These are phyloP conservation scores for Orobanche coerulescens DNA, from an alignment of 257 asterid species.

Conservation along the genomic window DNA sequence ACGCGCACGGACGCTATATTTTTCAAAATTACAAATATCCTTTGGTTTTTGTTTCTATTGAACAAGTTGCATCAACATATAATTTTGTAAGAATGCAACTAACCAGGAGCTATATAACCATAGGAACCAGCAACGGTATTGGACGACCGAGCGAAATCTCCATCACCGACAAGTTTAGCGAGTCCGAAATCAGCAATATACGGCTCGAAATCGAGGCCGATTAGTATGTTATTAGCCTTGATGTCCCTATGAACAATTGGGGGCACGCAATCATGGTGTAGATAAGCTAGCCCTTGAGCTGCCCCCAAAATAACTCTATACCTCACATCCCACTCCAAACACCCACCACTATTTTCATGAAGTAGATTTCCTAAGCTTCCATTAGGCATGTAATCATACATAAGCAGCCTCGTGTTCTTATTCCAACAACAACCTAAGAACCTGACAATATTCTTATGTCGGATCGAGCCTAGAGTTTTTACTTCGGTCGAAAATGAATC, in stretches of 20 bases:
- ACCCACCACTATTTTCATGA: slow-evolving; percentile 51
- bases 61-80: neutral
- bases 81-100: slow-evolving; percentile 4
- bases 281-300: slow-evolving; percentile 76
- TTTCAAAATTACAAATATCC: neutral
- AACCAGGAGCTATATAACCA: slow-evolving; percentile 91
- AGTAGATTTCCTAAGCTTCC: slow-evolving; percentile 79
- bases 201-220: slow-evolving; percentile 76
- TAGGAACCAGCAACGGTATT: slow-evolving; percentile 77
- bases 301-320: slow-evolving; percentile 62
- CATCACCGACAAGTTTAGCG: slow-evolving; percentile 64
- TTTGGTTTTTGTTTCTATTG: neutral
- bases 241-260: slow-evolving; percentile 82
- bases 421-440: slow-evolving; percentile 92
- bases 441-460: slow-evolving; percentile 77
- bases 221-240: slow-evolving; percentile 78
- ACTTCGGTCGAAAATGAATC: slow-evolving; percentile 83
- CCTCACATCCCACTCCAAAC: slow-evolving; percentile 80
- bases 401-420: slow-evolving; percentile 54
- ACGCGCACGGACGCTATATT: too few relatives aligned
- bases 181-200: slow-evolving; percentile 87
- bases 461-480: slow-evolving; percentile 64
- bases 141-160: slow-evolving; percentile 61
- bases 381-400: slow-evolving; percentile 88
- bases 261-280: slow-evolving; percentile 82